Percentiles rank a stretch among this genome's conserved stretches.
Evolutionary conservation across 352 stramenopile genomes (phyloP).

Genomic region (Globisporangium abappressorium): DNA sequence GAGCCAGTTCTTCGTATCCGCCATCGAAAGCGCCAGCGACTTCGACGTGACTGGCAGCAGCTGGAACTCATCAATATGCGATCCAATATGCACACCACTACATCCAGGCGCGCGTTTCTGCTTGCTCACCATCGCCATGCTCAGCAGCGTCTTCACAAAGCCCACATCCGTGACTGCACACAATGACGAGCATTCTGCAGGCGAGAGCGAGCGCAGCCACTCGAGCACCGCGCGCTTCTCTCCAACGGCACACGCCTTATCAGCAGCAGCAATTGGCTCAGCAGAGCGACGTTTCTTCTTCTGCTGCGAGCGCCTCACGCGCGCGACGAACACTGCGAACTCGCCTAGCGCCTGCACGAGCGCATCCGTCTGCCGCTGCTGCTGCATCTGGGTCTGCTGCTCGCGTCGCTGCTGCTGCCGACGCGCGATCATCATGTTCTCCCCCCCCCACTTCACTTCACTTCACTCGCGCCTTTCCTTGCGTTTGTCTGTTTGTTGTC

Average conservation of each 20-base stretch:
- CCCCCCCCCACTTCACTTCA: not conserved
- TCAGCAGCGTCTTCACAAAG: slow-evolving; percentile 80
- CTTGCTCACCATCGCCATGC: slow-evolving; percentile 45
- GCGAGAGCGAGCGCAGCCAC: slow-evolving; percentile 45
- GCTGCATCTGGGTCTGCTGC: not conserved
- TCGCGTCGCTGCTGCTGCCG: slow-evolving; percentile 2
- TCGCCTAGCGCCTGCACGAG: slow-evolving; percentile 62
- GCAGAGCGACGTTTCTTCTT: slow-evolving; percentile 15
- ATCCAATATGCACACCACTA: slow-evolving; percentile 6
- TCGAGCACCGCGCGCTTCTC: slow-evolving; percentile 39
- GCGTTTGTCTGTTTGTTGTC: not conserved
- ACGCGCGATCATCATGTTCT: slow-evolving; percentile 7
- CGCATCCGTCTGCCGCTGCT: slow-evolving; percentile 12
- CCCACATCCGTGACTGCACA: slow-evolving; percentile 55
- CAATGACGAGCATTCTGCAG: slow-evolving; percentile 55
- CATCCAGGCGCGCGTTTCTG: not conserved
- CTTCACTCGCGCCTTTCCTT: not conserved
- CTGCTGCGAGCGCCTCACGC: slow-evolving; percentile 17
- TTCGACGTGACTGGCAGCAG: slow-evolving; percentile 8
- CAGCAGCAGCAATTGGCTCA: not conserved
- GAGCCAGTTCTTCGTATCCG: slow-evolving; percentile 10
- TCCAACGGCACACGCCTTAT: not conserved
- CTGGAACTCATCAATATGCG: slow-evolving; percentile 18
- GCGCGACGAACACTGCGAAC: slow-evolving; percentile 42
- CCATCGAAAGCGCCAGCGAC: slow-evolving; percentile 5